Percentiles rank a stretch among this genome's conserved stretches.
phyloP scores from a whole-genome alignment of 805 yeast species.

The Monosporozyma yasuniensis region DNA sequence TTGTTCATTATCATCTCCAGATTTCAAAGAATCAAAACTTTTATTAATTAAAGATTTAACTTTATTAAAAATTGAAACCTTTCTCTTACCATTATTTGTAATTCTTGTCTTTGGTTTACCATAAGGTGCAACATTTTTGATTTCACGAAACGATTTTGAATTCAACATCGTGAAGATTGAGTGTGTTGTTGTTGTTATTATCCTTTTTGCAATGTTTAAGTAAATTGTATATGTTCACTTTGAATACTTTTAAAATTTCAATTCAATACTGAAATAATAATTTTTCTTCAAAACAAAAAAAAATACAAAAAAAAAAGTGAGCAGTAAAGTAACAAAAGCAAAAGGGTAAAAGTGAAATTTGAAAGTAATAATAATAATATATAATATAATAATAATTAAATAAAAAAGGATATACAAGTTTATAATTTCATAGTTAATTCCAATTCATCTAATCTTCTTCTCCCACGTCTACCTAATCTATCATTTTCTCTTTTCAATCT shows the following conservation, averaged over 20 bases:
- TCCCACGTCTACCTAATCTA: conserved; percentile 34
- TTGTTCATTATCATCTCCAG: not conserved
- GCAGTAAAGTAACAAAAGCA: not conserved
- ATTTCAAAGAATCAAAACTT: not conserved
- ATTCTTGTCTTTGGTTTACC: conserved; percentile 4
- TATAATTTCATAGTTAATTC: conserved; percentile 8
- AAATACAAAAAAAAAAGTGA: not conserved
- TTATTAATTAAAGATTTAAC: conserved; percentile 2
- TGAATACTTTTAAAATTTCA: not conserved
- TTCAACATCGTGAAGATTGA: not conserved
- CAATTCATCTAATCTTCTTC: conserved; percentile 44
- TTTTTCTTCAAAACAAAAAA: not conserved
- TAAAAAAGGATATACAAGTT: not conserved
- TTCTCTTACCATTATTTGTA: not conserved
- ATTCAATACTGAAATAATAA: not conserved
- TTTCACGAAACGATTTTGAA: conserved; percentile 7
- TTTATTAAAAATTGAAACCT: conserved; percentile 3
- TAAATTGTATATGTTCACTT: no score
- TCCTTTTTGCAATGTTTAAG: no score
- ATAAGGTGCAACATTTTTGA: conserved; percentile 6
- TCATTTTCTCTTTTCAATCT: conserved; percentile 86
- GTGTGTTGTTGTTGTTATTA: not conserved
- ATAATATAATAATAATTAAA: not conserved
- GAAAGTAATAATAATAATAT: not conserved
- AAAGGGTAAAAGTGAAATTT: not conserved